phyloP scores from a whole-genome alignment of 768 basidiomycete species.

The Naematelia encephala region DNA sequence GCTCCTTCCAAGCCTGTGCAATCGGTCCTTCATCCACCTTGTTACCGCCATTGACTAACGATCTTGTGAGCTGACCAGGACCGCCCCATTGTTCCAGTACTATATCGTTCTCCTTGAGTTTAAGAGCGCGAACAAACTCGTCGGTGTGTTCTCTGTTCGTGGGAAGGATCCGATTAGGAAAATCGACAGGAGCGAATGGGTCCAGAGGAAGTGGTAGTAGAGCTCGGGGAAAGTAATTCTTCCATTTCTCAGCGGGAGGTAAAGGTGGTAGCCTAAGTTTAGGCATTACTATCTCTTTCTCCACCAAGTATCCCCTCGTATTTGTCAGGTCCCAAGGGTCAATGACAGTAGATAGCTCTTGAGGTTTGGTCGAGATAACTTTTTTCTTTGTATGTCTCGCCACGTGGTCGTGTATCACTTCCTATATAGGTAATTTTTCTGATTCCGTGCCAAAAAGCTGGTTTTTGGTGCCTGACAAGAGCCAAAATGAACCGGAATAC shows the following conservation, averaged over 20 bases:
- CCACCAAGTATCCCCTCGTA: too few relatives aligned
- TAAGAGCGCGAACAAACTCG: slow-evolving; percentile 27
- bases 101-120: slow-evolving; percentile 26
- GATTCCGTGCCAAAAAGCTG: too few relatives aligned
- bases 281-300: too few relatives aligned
- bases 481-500: too few relatives aligned
- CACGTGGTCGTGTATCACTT: too few relatives aligned
- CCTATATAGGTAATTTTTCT: too few relatives aligned
- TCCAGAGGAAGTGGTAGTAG: slow-evolving; percentile 14
- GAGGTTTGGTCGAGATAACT: too few relatives aligned
- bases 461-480: too few relatives aligned
- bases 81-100: slow-evolving; percentile 35
- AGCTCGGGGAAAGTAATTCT: slow-evolving; percentile 23
- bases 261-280: slow-evolving; percentile 17
- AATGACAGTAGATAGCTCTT: too few relatives aligned
- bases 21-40: slow-evolving; percentile 4
- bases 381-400: too few relatives aligned
- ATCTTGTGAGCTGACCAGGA: slow-evolving; percentile 29
- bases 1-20: not conserved
- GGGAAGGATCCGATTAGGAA: slow-evolving; percentile 19
- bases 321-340: too few relatives aligned
- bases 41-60: slow-evolving; percentile 29
- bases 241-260: slow-evolving; percentile 15
- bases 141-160: slow-evolving; percentile 21
- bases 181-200: slow-evolving; percentile 10